Evolutionary conservation across 495 filamentous ascomycete species (phyloP).

Genomic region (Diplogelasinospora grovesii): DNA sequence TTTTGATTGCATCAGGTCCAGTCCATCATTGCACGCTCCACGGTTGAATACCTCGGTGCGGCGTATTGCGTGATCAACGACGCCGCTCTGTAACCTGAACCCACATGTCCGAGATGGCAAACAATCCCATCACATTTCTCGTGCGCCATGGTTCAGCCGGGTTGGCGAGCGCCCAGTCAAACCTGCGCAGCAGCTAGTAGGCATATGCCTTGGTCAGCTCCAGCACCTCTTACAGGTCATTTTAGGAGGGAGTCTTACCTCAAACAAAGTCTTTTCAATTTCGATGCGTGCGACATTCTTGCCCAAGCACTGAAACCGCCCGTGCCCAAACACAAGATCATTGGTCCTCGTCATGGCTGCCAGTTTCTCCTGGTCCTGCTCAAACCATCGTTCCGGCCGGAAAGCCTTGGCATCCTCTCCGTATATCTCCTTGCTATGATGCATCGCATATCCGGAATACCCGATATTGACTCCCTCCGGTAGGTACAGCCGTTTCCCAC

Average conservation of each 20-base stretch:
- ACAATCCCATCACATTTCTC: constrained; percentile 6
- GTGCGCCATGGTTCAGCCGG: constrained; percentile 34
- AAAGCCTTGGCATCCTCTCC: constrained; percentile 42
- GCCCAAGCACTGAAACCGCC: constrained; percentile 33
- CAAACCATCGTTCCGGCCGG: constrained; percentile 50
- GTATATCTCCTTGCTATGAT: constrained; percentile 30
- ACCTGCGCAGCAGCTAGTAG: constrained; percentile 40
- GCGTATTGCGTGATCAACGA: no score
- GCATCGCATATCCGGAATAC: constrained; percentile 23
- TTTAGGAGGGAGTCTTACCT: no score
- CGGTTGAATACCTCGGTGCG: no score
- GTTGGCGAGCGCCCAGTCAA: constrained; percentile 41
- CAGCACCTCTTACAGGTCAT: no score
- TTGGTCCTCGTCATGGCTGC: constrained; percentile 11
- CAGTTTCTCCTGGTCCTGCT: constrained; percentile 16
- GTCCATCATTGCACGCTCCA: no score
- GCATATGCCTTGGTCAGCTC: no score
- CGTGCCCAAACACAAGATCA: constrained; percentile 31
- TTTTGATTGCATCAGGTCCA: no score
- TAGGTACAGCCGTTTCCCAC: constrained; percentile 44
- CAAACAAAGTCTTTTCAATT: constrained; percentile 46
- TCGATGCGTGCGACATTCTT: constrained; percentile 32
- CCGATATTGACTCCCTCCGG: constrained; percentile 45
- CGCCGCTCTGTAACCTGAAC: constrained; percentile 12
- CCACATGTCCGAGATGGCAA: constrained; percentile 12